Conservation (phyloP, 2,329 filamentous ascomycete species). For the Fusarium sp. region DNA sequence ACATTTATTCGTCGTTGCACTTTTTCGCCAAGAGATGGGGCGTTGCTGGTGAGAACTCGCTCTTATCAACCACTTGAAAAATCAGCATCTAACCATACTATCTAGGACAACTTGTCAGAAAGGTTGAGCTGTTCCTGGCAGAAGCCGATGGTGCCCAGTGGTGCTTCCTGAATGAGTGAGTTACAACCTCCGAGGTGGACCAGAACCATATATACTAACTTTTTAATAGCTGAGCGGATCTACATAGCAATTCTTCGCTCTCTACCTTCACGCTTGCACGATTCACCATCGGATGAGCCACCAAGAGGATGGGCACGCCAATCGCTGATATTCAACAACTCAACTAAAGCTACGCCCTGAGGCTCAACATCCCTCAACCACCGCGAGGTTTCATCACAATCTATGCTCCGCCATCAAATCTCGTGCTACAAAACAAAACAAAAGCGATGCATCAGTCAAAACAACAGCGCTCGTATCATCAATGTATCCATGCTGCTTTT, state of each 20-base stretch:
- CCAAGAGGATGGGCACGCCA: not conserved
- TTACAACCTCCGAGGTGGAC: not conserved
- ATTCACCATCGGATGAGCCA: not conserved
- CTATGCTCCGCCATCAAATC: constrained; percentile 8
- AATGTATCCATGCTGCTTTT: not conserved
- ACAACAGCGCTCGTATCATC: not conserved
- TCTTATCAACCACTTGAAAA: not conserved
- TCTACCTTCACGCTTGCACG: not conserved
- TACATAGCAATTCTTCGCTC: not conserved
- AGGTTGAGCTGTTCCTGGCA: constrained; percentile 43
- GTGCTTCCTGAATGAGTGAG: constrained; percentile 40
- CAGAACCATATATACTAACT: not conserved
- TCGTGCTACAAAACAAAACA: constrained; percentile 3
- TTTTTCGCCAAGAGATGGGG: constrained; percentile 49
- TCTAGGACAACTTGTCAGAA: constrained; percentile 43
- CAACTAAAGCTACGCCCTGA: constrained; percentile 4
- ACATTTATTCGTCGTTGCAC: constrained; percentile 47
- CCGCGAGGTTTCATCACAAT: constrained; percentile 9
- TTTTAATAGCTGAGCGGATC: not conserved
- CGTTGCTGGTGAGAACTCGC: constrained; percentile 44
- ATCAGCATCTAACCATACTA: constrained; percentile 19
- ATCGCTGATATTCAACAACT: constrained; percentile 3
- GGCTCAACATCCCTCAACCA: not conserved
- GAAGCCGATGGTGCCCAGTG: constrained; percentile 38
- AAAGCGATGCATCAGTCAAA: not conserved